phyloP scores from a whole-genome alignment of 495 filamentous ascomycete genomes.

The Penicillium crystallinum region DNA sequence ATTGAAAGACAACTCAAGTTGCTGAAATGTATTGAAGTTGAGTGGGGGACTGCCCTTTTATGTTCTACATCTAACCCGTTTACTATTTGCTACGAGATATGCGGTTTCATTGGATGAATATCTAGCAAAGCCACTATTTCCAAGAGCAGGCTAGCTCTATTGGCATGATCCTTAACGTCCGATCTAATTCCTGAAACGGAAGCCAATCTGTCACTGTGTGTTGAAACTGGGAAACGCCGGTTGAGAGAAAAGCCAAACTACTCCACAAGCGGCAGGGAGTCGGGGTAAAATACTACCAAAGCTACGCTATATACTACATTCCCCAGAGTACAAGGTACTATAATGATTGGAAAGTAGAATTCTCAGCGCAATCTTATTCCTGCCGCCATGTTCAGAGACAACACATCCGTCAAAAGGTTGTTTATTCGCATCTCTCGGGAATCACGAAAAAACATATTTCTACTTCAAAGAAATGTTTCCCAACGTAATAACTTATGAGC shows the following conservation, averaged over 20 bases:
- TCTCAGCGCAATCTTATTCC: too few species aligned
- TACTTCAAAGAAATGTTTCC: too few species aligned
- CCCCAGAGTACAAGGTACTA: background rate
- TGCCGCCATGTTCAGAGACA: too few species aligned
- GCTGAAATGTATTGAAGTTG: background rate
- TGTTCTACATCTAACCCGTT: background rate
- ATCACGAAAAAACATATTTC: background rate
- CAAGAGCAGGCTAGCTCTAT: background rate
- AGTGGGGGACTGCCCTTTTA: slow-evolving; percentile 10
- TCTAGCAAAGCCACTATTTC: background rate
- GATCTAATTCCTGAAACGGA: slow-evolving; percentile 13
- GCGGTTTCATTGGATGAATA: slow-evolving; percentile 3
- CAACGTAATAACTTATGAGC: too few species aligned
- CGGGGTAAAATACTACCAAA: background rate
- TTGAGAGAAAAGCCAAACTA: background rate
- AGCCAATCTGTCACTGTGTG: background rate
- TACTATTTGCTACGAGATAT: slow-evolving; percentile 5
- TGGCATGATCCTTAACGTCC: background rate
- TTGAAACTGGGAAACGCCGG: background rate
- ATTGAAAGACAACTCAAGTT: background rate
- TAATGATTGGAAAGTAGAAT: too few species aligned
- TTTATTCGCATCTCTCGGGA: too few species aligned
- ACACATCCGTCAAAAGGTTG: too few species aligned
- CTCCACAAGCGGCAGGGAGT: background rate
- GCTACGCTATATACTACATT: background rate